Base-by-base conservation (phyloP, 495 filamentous ascomycete species). In the Penicillium odoratum region DNA sequence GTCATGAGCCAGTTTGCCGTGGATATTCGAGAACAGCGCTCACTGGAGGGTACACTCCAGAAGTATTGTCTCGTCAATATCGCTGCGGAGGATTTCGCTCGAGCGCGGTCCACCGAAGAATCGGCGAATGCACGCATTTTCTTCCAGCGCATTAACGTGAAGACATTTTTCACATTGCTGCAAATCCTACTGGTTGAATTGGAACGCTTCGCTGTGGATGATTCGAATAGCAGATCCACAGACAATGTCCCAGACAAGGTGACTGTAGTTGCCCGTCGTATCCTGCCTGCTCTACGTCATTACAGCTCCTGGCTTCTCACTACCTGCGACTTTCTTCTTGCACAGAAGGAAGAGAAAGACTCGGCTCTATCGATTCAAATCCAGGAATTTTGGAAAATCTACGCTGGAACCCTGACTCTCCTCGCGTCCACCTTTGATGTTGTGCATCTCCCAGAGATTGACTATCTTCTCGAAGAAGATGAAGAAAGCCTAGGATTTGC, bases 31-130 rank as follows among this genome's bases (percentile, higher is more conserved):
- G 83, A 88, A 63, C 46, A 48, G n/a, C 75, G 83, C 10, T 80
- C 84, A 2, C 72, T 87, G 36, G 83, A 91, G 51, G 81, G 80
- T 25, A 84, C 82, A 5, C 68, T 96, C 29, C 81, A 90, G 47
- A 93, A 92, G 65, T 85, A 97, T 60, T 84, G 91, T 46, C 77
- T 97, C 31, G 85, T 91, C 55, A 98, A 95, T 63, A 86, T 97
- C 48, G 84, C 91, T 1, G 91, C 93, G 10, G 89, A 95, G 66
- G 85, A 84, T 57, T 81, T 87, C 61, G 86, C 91, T 26, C 76
- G 77, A 18, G 69, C 80, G 21, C 84, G 82, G 56, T 79, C 88
- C 45, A 74, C 74, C 66, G 76, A 74, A 38, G 72, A 77, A 42
- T 65, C 72, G 4, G 69, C 67, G 2, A 74, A 82, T 53, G 83